Conservation (phyloP, 139 green algal genomes). For the Volvox reticuliferus region DNA sequence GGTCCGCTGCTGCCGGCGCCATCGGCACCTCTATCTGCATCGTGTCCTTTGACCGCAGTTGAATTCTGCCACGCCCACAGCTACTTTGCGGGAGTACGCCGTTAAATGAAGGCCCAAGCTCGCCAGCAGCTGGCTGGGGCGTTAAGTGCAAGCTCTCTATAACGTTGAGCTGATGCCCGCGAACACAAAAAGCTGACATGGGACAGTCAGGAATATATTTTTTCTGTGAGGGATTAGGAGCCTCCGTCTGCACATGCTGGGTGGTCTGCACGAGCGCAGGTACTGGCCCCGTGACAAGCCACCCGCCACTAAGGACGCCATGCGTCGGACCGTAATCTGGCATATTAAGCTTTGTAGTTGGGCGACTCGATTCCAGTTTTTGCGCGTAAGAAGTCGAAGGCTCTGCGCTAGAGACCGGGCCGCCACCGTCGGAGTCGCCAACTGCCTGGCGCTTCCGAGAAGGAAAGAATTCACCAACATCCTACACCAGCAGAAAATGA, state of each 20-base stretch:
- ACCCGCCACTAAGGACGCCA: not conserved
- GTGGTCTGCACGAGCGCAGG: not conserved
- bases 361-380: not conserved
- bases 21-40: not conserved
- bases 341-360: not conserved
- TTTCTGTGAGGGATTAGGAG: not conserved
- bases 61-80: not conserved
- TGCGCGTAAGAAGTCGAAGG: not conserved
- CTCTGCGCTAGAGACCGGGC: not conserved
- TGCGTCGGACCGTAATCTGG: not conserved
- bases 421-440: not conserved
- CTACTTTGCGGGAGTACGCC: not conserved
- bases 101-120: not conserved
- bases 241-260: not conserved
- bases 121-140: not conserved
- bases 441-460: not conserved
- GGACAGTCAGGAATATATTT: not conserved
- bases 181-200: not conserved
- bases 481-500: not conserved
- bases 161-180: not conserved
- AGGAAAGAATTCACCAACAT: not conserved
- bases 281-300: not conserved
- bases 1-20: too few species aligned
- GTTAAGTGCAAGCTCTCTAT: not conserved
- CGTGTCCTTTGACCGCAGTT: not conserved